These are phyloP conservation scores for Babesia gibsoni DNA, from an alignment of 169 alveolate species.

Conservation along the genomic window DNA sequence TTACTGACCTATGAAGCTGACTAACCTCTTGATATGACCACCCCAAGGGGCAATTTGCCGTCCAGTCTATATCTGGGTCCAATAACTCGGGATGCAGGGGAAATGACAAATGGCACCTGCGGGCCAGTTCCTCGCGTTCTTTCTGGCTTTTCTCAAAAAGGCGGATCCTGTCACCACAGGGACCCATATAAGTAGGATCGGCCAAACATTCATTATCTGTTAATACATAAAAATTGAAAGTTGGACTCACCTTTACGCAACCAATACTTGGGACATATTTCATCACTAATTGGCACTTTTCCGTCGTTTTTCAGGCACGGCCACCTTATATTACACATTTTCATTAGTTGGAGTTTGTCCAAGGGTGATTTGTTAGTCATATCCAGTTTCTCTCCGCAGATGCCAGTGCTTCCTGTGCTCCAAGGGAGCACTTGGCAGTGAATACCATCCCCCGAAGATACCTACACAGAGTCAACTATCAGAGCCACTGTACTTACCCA, in stretches of 20 bases:
- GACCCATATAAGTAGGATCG: constrained; percentile 63
- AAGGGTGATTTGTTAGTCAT: constrained; percentile 53
- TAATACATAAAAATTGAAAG: neutral
- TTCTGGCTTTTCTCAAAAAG: constrained; percentile 24
- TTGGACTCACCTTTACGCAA: neutral
- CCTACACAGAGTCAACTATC: constrained; percentile 28
- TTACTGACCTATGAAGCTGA: too few species aligned
- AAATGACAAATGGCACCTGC: constrained; percentile 61
- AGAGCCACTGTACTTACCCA: constrained; percentile 52
- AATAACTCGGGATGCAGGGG: constrained; percentile 16
- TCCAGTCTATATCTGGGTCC: constrained; percentile 30
- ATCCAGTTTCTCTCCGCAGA: constrained; percentile 63
- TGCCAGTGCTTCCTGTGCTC: constrained; percentile 33
- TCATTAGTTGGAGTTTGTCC: constrained; percentile 60
- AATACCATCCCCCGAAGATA: constrained; percentile 45
- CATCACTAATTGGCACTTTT: constrained; percentile 12
- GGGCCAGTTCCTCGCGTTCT: constrained; percentile 19
- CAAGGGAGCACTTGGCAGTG: constrained; percentile 63
- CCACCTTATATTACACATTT: constrained; percentile 67
- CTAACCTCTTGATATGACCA: constrained; percentile 25
- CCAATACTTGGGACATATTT: constrained; percentile 63
- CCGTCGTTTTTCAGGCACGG: constrained; percentile 57
- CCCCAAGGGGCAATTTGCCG: constrained; percentile 54
- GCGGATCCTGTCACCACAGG: constrained; percentile 47
- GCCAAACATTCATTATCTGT: constrained; percentile 57